phyloP scores from a whole-genome alignment of 2,329 filamentous ascomycete genomes.

The Fusarium humuli region DNA sequence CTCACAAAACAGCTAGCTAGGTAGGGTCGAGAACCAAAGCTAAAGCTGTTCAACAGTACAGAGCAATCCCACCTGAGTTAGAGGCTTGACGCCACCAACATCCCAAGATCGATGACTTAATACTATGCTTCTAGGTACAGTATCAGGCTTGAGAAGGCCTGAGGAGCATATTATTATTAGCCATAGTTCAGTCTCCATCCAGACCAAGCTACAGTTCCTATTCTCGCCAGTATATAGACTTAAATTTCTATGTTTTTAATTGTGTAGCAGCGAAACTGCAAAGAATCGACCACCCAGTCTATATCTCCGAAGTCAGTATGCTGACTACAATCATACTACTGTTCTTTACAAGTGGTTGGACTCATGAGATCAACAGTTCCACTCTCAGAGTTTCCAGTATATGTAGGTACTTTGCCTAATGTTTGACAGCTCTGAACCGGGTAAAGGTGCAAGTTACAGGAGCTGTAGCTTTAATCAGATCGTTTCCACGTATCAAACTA shows the following conservation, averaged over 20 bases:
- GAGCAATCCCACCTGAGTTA: slow-evolving; percentile 1
- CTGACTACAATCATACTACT: neutral
- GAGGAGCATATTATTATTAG: neutral
- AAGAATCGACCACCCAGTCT: neutral
- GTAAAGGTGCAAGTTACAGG: neutral
- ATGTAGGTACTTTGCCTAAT: neutral
- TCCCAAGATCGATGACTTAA: slow-evolving; percentile 30
- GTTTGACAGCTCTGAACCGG: neutral
- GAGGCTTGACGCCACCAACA: slow-evolving; percentile 13
- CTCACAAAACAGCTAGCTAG: neutral
- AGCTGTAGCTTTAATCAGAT: neutral
- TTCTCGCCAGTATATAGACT: neutral
- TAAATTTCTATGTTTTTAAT: neutral
- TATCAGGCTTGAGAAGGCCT: neutral
- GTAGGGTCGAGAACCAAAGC: neutral
- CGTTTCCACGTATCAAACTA: neutral
- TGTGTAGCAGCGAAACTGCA: no score
- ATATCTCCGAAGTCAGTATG: neutral
- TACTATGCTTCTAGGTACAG: neutral
- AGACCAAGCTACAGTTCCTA: neutral
- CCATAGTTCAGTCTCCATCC: neutral
- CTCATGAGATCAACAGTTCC: neutral
- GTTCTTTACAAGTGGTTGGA: neutral
- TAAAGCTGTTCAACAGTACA: neutral
- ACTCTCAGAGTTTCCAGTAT: neutral